These are phyloP conservation scores for Talaromyces sp. DNA, from an alignment of 2,329 filamentous ascomycete genomes.

Conservation along the genomic window DNA sequence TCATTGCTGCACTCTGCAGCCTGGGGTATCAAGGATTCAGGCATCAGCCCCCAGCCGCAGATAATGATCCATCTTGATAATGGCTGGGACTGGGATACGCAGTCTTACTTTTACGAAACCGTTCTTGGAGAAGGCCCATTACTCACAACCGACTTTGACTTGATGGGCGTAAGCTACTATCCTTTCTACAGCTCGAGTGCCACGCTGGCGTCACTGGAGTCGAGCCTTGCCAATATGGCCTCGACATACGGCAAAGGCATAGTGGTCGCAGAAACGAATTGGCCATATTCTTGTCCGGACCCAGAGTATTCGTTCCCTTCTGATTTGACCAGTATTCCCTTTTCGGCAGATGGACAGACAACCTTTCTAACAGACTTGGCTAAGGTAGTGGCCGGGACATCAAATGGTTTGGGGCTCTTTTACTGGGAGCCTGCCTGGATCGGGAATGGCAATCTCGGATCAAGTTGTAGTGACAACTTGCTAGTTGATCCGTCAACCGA, in stretches of 20 bases:
- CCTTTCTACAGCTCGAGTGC: conserved; percentile 63
- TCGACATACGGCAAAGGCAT: conserved; percentile 61
- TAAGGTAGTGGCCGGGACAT: conserved; percentile 49
- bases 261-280: conserved; percentile 67
- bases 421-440: conserved; percentile 75
- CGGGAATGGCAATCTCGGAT: conserved; percentile 60
- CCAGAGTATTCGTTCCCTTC: conserved; percentile 57
- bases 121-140: conserved; percentile 52
- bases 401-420: conserved; percentile 57
- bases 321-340: conserved; percentile 57
- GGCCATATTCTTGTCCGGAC: conserved; percentile 60
- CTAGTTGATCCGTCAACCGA: conserved; percentile 54
- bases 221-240: conserved; percentile 56
- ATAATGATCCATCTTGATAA: conserved; percentile 74
- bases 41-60: conserved; percentile 53
- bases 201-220: conserved; percentile 54
- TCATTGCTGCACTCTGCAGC: conserved; percentile 60
- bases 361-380: conserved; percentile 60
- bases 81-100: conserved; percentile 66
- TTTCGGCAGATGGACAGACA: conserved; percentile 59
- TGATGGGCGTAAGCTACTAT: conserved; percentile 70
- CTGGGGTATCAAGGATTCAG: conserved; percentile 61
- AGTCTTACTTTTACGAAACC: conserved; percentile 62
- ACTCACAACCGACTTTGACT: conserved; percentile 56
- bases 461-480: conserved; percentile 61